A percentile compares a stretch with the other conserved stretches of the same genome.
Evolutionary conservation across 2,329 filamentous ascomycete species (phyloP).

Genomic region (Hymenoscyphus albidus): DNA sequence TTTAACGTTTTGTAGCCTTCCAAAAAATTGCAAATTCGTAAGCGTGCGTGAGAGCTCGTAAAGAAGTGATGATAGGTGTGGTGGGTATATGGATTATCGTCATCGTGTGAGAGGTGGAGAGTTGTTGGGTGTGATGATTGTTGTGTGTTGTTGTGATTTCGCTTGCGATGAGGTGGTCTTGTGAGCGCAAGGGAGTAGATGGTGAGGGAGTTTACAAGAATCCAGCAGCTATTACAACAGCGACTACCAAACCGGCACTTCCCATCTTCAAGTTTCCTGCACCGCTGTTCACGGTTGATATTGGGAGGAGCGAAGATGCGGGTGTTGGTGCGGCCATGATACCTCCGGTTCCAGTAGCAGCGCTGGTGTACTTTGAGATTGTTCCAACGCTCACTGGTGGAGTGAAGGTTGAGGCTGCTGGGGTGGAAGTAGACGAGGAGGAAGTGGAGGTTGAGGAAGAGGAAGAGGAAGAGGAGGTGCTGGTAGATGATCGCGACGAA

Average conservation of each 20-base stretch:
- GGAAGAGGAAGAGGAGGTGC: slow-evolving; percentile 27
- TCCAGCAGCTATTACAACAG: slow-evolving; percentile 45
- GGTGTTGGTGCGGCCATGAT: slow-evolving; percentile 25
- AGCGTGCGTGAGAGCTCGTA: slow-evolving; percentile 14
- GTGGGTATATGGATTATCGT: too few relatives aligned
- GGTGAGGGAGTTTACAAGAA: slow-evolving; percentile 42
- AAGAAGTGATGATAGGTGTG: slow-evolving; percentile 18
- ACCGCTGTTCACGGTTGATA: slow-evolving; percentile 41
- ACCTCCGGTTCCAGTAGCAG: slow-evolving; percentile 21
- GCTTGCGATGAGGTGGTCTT: too few relatives aligned
- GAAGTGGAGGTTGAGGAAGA: slow-evolving; percentile 31
- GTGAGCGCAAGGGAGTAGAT: too few relatives aligned
- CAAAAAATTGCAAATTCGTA: background rate
- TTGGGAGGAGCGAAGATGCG: slow-evolving; percentile 34
- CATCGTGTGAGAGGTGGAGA: too few relatives aligned
- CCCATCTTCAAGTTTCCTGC: slow-evolving; percentile 41
- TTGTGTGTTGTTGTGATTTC: background rate
- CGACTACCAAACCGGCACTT: slow-evolving; percentile 48
- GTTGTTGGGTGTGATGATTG: background rate
- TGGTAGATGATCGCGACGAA: slow-evolving; percentile 36
- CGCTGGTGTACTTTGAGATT: slow-evolving; percentile 1
- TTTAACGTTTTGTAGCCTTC: too few relatives aligned
- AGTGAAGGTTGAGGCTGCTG: background rate
- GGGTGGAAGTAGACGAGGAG: slow-evolving; percentile 28
- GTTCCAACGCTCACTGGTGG: slow-evolving; percentile 2